Evolutionary conservation across 2,329 filamentous ascomycete species (phyloP).

Genomic region (Phoma herbarum): DNA sequence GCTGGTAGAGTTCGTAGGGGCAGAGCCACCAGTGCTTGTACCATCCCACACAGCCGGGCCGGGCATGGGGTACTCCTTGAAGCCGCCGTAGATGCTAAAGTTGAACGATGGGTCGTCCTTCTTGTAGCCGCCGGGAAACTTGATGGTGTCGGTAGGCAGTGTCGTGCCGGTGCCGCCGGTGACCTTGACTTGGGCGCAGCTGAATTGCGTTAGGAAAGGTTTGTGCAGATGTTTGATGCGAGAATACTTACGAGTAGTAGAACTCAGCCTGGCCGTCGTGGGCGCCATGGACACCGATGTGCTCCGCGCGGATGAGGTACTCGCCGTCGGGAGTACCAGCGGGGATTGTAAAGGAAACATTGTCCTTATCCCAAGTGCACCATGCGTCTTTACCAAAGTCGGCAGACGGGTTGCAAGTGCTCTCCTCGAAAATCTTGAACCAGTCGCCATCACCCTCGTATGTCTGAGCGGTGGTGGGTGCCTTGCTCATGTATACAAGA

Average conservation of each 20-base stretch:
- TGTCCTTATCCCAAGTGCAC: not conserved
- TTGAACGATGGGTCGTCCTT: slow-evolving; percentile 30
- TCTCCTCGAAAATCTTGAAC: not conserved
- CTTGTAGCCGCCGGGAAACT: slow-evolving; percentile 54
- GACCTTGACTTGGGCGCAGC: slow-evolving; percentile 55
- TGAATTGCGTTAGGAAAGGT: not conserved
- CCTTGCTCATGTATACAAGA: not conserved
- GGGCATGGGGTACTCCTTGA: not conserved
- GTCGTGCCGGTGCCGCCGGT: slow-evolving; percentile 43
- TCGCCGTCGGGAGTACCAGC: slow-evolving; percentile 40
- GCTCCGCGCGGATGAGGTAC: slow-evolving; percentile 56
- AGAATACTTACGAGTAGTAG: slow-evolving; percentile 38
- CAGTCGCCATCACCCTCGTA: not conserved
- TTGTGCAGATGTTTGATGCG: not conserved
- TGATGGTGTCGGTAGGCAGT: slow-evolving; percentile 37
- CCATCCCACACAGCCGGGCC: not conserved
- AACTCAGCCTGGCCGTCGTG: slow-evolving; percentile 49
- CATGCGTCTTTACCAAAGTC: not conserved
- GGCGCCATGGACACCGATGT: slow-evolving; percentile 54
- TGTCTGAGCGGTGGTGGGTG: not conserved
- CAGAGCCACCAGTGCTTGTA: not conserved
- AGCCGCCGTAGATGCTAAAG: not conserved
- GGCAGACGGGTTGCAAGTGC: not conserved
- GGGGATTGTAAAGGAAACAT: not conserved
- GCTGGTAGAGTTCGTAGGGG: not conserved